Percentiles rank a stretch among this genome's conserved stretches.
These are phyloP conservation scores for Cercospora citrullina DNA, from an alignment of 2,329 filamentous ascomycete genomes.

Conservation along the genomic window DNA sequence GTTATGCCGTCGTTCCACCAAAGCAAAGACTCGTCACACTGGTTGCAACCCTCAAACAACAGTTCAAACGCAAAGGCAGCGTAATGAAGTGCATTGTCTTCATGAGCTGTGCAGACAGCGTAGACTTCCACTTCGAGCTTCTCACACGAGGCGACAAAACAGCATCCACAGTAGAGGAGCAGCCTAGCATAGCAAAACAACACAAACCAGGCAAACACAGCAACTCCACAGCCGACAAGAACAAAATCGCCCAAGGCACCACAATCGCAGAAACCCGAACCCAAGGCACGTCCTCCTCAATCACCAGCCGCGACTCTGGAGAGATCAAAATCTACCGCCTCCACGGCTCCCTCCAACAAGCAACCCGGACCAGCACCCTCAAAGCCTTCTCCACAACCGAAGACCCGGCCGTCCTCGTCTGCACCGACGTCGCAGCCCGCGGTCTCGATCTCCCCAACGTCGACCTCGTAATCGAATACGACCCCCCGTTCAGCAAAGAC, in stretches of 20 bases:
- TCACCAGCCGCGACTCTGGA: constrained; percentile 62
- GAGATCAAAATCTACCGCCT: constrained; percentile 79
- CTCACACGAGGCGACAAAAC: constrained; percentile 55
- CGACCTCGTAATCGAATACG: constrained; percentile 93
- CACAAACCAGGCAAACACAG: constrained; percentile 27
- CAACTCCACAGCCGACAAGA: constrained; percentile 36
- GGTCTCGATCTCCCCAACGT: constrained; percentile 94
- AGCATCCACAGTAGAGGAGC: constrained; percentile 34
- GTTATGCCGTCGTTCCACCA: constrained; percentile 80
- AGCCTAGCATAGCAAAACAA: constrained; percentile 19
- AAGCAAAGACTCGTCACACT: constrained; percentile 90
- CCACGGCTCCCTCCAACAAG: constrained; percentile 87
- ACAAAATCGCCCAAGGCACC: constrained; percentile 46
- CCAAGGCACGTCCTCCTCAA: constrained; percentile 44
- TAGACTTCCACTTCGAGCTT: constrained; percentile 92
- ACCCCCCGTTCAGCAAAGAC: constrained; percentile 87
- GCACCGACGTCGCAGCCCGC: constrained; percentile 92
- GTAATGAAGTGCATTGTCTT: constrained; percentile 98
- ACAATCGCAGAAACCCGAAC: constrained; percentile 51
- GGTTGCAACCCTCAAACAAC: constrained; percentile 77
- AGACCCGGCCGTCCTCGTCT: constrained; percentile 79
- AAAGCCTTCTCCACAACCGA: constrained; percentile 72
- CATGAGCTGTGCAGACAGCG: constrained; percentile 93
- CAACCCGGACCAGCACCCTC: constrained; percentile 82
- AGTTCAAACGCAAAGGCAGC: constrained; percentile 83